Percentiles rank a stretch among this genome's conserved stretches.
phyloP scores from a whole-genome alignment of 2,329 filamentous ascomycete species.

The Cercospora berteroae region DNA sequence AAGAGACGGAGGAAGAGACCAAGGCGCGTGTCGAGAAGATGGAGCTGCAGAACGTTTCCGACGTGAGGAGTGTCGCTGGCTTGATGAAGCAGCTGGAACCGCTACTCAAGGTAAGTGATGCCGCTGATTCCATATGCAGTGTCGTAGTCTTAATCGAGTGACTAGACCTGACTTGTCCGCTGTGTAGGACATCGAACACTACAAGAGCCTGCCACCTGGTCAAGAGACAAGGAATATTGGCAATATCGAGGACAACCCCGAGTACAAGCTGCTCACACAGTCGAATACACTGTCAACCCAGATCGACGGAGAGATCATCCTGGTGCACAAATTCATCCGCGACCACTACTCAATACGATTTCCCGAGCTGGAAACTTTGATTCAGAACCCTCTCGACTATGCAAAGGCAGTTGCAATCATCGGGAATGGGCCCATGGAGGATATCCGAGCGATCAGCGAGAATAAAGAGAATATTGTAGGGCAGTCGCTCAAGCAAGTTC shows the following conservation, averaged over 20 bases:
- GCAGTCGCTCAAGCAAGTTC: slow-evolving; percentile 70
- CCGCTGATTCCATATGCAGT: slow-evolving; percentile 35
- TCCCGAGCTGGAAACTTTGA: slow-evolving; percentile 84
- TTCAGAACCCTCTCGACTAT: slow-evolving; percentile 91
- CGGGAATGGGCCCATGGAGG: slow-evolving; percentile 86
- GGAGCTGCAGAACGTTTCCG: slow-evolving; percentile 69
- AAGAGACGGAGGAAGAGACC: slow-evolving; percentile 65
- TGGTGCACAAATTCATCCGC: slow-evolving; percentile 93
- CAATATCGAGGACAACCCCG: slow-evolving; percentile 86
- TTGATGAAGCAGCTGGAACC: slow-evolving; percentile 80
- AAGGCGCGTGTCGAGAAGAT: slow-evolving; percentile 81
- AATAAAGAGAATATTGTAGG: slow-evolving; percentile 76
- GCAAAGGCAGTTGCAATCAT: slow-evolving; percentile 92
- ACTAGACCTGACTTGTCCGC: slow-evolving; percentile 64
- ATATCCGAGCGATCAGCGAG: slow-evolving; percentile 75
- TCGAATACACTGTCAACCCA: slow-evolving; percentile 87
- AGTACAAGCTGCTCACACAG: slow-evolving; percentile 83
- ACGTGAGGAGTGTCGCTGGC: slow-evolving; percentile 74
- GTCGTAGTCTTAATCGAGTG: slow-evolving; percentile 58
- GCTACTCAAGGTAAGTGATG: slow-evolving; percentile 71
- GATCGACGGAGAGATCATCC: slow-evolving; percentile 87
- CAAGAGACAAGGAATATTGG: slow-evolving; percentile 67
- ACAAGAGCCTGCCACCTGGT: slow-evolving; percentile 66
- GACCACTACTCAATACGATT: slow-evolving; percentile 95
- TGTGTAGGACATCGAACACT: slow-evolving; percentile 74